Percentiles rank a stretch among this genome's conserved stretches.
These are phyloP conservation scores for Telopea speciosissima DNA, from an alignment of 177 flowering plant species.

Conservation along the genomic window DNA sequence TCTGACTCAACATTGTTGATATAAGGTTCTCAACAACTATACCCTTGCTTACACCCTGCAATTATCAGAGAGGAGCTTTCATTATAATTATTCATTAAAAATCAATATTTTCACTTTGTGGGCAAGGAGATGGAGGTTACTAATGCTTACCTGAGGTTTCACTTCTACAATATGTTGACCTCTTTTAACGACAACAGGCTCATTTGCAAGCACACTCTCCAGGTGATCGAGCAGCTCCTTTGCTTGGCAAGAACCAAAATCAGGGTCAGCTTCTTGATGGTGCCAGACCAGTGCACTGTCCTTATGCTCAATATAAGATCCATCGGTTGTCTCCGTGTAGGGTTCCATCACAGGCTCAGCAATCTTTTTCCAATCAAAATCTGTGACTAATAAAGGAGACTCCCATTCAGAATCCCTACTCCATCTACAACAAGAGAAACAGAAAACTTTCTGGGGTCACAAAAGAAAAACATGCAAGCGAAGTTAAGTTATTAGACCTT, in stretches of 20 bases:
- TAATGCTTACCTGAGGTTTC: slow-evolving; percentile 35
- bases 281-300: slow-evolving; percentile 48
- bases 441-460: not conserved
- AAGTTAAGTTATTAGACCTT: not conserved
- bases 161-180: slow-evolving; percentile 46
- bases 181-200: slow-evolving; percentile 41
- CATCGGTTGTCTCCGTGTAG: slow-evolving; percentile 44
- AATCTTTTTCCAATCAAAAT: slow-evolving; percentile 37
- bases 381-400: slow-evolving; percentile 11
- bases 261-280: slow-evolving; percentile 41
- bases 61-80: slow-evolving; percentile 1
- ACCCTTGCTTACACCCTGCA: slow-evolving; percentile 46
- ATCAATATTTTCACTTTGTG: not conserved
- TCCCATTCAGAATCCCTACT: slow-evolving; percentile 32
- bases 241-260: slow-evolving; percentile 40
- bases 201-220: slow-evolving; percentile 42
- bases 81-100: not conserved
- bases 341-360: slow-evolving; percentile 36
- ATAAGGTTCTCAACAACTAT: slow-evolving; percentile 31
- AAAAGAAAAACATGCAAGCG: no score
- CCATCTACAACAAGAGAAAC: slow-evolving; percentile 25
- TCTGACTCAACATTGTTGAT: slow-evolving; percentile 22
- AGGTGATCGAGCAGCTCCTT: slow-evolving; percentile 43
- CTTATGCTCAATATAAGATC: slow-evolving; percentile 40
- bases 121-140: not conserved